Percentiles rank a stretch among this genome's conserved stretches.
These are phyloP conservation scores for Candida sojae DNA, from an alignment of 1,139 yeast genomes.

Conservation along the genomic window DNA sequence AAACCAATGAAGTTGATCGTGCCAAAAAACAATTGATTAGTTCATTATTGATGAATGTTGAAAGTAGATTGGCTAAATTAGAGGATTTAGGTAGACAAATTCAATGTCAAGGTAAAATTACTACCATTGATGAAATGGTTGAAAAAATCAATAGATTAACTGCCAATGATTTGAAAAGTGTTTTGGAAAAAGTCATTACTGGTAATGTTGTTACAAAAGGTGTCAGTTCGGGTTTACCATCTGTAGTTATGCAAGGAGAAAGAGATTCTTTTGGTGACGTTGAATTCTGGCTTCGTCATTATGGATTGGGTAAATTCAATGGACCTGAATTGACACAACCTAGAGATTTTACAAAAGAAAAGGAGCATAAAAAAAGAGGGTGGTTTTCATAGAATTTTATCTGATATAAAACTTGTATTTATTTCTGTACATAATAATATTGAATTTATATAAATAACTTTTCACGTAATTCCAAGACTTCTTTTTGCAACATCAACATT, in stretches of 20 bases:
- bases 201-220: conserved; percentile 58
- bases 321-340: conserved; percentile 29
- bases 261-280: conserved; percentile 86
- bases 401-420: neutral
- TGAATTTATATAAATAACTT: conserved; percentile 19
- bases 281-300: conserved; percentile 59
- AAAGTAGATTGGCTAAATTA: conserved; percentile 84
- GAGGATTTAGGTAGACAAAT: conserved; percentile 97
- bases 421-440: neutral
- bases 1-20: conserved; percentile 72
- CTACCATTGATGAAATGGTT: conserved; percentile 86
- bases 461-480: conserved; percentile 62
- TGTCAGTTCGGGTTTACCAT: conserved; percentile 63
- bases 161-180: conserved; percentile 65
- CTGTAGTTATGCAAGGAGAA: conserved; percentile 87
- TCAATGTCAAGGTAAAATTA: conserved; percentile 75
- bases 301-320: conserved; percentile 64
- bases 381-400: conserved; percentile 1
- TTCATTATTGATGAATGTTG: conserved; percentile 90
- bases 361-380: neutral
- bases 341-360: conserved; percentile 25
- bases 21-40: conserved; percentile 92
- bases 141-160: conserved; percentile 68
- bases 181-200: conserved; percentile 76
- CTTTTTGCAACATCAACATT: conserved; percentile 60